phyloP scores from a whole-genome alignment of 148 eudicot genomes.

The Chenopodium formosanum region DNA sequence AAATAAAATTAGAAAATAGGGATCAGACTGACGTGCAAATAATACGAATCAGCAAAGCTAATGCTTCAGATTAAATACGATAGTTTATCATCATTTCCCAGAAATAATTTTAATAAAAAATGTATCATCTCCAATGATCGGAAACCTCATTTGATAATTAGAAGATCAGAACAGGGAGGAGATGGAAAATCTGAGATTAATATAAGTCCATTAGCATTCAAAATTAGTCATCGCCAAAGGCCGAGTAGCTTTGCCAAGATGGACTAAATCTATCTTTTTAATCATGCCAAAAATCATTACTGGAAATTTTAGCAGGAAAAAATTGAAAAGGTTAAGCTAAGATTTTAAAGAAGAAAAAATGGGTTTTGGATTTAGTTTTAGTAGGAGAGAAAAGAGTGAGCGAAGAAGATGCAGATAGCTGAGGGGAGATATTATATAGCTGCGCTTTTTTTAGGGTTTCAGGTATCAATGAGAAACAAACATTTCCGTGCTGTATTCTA shows the following conservation, averaged over 20 bases:
- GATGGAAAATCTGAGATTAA: background rate
- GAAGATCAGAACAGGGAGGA: slow-evolving; percentile 36
- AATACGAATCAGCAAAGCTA: slow-evolving; percentile 3
- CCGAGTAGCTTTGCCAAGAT: slow-evolving; percentile 44
- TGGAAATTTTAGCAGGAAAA: too few species aligned
- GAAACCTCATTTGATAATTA: slow-evolving; percentile 14
- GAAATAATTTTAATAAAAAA: background rate
- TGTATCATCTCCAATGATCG: slow-evolving; percentile 41
- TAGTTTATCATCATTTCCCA: slow-evolving; percentile 1
- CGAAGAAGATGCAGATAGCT: too few species aligned
- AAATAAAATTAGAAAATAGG: background rate
- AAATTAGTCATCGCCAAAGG: slow-evolving; percentile 28
- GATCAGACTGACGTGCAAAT: slow-evolving; percentile 22
- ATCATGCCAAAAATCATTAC: too few species aligned
- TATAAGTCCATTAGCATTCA: slow-evolving; percentile 48
- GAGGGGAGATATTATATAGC: too few species aligned
- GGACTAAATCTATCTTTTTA: slow-evolving; percentile 17
- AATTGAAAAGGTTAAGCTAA: too few species aligned
- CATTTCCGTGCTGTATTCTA: too few species aligned
- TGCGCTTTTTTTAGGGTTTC: too few species aligned
- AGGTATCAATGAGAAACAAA: too few species aligned
- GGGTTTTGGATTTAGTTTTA: too few species aligned
- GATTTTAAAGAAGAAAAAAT: too few species aligned
- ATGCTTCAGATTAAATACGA: background rate
- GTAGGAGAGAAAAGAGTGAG: too few species aligned